Percentiles rank a stretch among this genome's conserved stretches.
Evolutionary conservation across 164 flowering plant genomes (phyloP).

Genomic region (Vitis vinifera): DNA sequence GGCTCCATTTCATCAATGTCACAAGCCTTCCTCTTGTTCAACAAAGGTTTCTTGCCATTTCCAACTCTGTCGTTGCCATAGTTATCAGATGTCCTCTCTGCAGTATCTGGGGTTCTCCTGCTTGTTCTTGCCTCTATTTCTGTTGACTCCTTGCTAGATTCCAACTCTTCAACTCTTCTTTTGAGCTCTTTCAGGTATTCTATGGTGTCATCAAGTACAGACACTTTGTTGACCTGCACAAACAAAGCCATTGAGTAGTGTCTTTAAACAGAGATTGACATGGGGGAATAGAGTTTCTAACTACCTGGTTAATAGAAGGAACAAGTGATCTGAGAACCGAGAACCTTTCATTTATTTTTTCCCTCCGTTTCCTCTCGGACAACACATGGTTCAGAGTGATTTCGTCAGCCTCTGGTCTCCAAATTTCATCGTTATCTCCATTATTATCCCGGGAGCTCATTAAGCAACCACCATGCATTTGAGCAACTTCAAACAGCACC

Average conservation of each 20-base stretch:
- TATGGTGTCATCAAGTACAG: constrained; percentile 72
- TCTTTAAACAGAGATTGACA: too few species aligned
- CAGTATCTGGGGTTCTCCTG: constrained; percentile 46
- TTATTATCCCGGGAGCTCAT: constrained; percentile 30
- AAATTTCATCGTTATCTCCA: constrained; percentile 21
- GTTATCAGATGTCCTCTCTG: constrained; percentile 72
- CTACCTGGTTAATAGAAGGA: constrained; percentile 75
- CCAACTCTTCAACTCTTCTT: constrained; percentile 67
- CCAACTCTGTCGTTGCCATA: constrained; percentile 29
- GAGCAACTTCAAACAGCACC: constrained; percentile 58
- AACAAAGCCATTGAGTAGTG: constrained; percentile 1
- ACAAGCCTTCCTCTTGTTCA: constrained; percentile 68
- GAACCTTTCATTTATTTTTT: constrained; percentile 49
- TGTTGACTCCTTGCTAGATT: constrained; percentile 41
- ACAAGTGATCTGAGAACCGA: constrained; percentile 61
- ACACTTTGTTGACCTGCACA: constrained; percentile 67
- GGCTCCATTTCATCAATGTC: constrained; percentile 40
- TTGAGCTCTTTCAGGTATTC: constrained; percentile 76
- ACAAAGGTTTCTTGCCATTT: constrained; percentile 24
- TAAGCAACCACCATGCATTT: constrained; percentile 35
- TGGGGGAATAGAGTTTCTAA: background rate
- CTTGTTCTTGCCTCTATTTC: constrained; percentile 34
- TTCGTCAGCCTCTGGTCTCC: constrained; percentile 42
- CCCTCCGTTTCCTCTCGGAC: constrained; percentile 42
- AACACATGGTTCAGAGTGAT: constrained; percentile 33